Conservation (phyloP, 2,329 filamentous ascomycete genomes). For the Botryosphaeria dothidea region DNA sequence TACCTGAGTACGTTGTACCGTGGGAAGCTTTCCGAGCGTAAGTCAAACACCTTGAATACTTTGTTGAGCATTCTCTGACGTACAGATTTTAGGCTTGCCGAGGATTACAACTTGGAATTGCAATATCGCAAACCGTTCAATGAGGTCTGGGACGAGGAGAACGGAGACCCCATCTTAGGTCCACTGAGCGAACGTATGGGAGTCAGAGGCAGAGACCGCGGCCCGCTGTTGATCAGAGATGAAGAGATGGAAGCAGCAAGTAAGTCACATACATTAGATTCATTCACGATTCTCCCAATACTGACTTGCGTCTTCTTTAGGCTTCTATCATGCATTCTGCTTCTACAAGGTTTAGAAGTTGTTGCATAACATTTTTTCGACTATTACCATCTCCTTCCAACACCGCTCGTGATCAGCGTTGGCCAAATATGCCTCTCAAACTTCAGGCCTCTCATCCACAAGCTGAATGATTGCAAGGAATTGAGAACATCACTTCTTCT, state of each 20-base stretch:
- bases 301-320: conserved; percentile 30
- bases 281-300: neutral
- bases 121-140: conserved; percentile 90
- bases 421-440: too few relatives aligned
- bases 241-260: conserved; percentile 91
- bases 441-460: too few relatives aligned
- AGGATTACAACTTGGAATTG: conserved; percentile 94
- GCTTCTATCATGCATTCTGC: conserved; percentile 91
- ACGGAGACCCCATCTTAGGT: conserved; percentile 78
- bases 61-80: conserved; percentile 28
- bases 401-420: too few relatives aligned
- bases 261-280: too few relatives aligned
- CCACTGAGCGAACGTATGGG: conserved; percentile 94
- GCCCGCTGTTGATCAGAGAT: conserved; percentile 68
- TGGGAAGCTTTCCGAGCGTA: conserved; percentile 94
- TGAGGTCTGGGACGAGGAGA: conserved; percentile 91
- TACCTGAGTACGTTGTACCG: conserved; percentile 95
- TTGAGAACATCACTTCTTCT: too few relatives aligned
- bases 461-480: too few relatives aligned
- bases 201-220: conserved; percentile 71
- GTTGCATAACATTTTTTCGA: neutral
- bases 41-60: neutral
- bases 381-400: neutral
- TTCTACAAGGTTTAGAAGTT: conserved; percentile 83
- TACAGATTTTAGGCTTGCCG: conserved; percentile 58